phyloP scores from a whole-genome alignment of 805 yeast species.

The Metschnikowia arizonensis region DNA sequence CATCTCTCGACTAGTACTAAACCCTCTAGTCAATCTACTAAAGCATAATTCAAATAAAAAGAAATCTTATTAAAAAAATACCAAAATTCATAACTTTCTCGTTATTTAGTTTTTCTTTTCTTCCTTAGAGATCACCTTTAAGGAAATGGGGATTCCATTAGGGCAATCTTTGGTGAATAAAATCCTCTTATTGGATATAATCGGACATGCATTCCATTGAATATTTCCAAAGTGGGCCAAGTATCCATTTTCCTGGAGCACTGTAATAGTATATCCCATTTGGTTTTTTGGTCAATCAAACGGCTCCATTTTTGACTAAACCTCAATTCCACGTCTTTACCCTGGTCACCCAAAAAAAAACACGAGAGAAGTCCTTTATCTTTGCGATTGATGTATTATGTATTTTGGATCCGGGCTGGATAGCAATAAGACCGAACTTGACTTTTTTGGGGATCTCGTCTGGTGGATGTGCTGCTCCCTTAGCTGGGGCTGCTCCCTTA shows the following conservation, averaged over 20 bases:
- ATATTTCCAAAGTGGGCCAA: conserved; percentile 32
- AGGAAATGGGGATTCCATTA: conserved; percentile 28
- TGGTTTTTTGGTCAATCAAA: conserved; percentile 28
- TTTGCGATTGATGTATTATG: conserved; percentile 26
- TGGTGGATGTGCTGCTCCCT: too few species aligned
- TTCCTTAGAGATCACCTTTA: too few species aligned
- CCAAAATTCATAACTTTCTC: too few species aligned
- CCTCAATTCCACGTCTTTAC: conserved; percentile 18
- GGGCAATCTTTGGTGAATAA: conserved; percentile 26
- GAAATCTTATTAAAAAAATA: too few species aligned
- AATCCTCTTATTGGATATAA: conserved; percentile 19
- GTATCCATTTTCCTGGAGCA: conserved; percentile 30
- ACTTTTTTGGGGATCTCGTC: conserved; percentile 1
- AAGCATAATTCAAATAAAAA: too few species aligned
- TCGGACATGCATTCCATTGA: conserved; percentile 39
- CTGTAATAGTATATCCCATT: too few species aligned
- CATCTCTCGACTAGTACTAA: too few species aligned
- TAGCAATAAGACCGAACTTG: conserved; percentile 20
- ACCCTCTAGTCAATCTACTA: too few species aligned
- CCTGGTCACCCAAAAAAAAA: conserved; percentile 33
- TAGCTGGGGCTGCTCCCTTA: not conserved
- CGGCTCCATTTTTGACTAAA: conserved; percentile 2
- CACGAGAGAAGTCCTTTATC: conserved; percentile 29
- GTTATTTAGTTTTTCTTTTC: too few species aligned
- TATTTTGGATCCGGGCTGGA: conserved; percentile 25